Evolutionary conservation across 192 early-diverging fungal genomes (phyloP).

Genomic region (Entophlyctis luteolus): DNA sequence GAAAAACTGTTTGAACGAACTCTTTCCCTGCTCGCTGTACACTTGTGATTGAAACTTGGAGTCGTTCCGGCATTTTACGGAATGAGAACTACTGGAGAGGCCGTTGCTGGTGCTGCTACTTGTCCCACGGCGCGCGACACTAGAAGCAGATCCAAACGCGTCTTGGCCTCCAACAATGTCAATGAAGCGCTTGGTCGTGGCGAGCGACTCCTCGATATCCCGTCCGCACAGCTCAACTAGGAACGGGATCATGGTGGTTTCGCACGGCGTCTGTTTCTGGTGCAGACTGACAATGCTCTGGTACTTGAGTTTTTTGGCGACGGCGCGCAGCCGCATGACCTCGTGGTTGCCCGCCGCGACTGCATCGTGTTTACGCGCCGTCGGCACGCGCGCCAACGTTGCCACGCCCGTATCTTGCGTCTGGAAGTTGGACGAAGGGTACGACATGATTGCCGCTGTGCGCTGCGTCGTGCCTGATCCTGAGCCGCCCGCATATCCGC

Average conservation of each 20-base stretch:
- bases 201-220: constrained; percentile 44
- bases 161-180: constrained; percentile 13
- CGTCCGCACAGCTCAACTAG: constrained; percentile 41
- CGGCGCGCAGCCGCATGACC: no score
- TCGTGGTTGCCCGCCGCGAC: not conserved
- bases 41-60: no score
- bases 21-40: not conserved
- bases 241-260: constrained; percentile 54
- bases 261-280: constrained; percentile 39
- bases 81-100: no score
- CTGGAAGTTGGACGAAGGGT: constrained; percentile 29
- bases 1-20: not conserved
- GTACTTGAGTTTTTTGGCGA: constrained; percentile 14
- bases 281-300: constrained; percentile 9
- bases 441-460: constrained; percentile 29
- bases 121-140: no score
- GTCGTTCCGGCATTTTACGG: no score
- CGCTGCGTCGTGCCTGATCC: not conserved
- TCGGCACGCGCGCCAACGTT: not conserved
- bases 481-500: no score
- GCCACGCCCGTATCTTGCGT: not conserved
- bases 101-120: no score
- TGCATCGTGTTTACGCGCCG: not conserved
- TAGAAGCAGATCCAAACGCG: no score
- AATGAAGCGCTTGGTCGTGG: constrained; percentile 3